Evolutionary conservation across 495 filamentous ascomycete genomes (phyloP), one percentile per base, ranked within the genome.

Genomic region (Geoglossum glabrum): DNA sequence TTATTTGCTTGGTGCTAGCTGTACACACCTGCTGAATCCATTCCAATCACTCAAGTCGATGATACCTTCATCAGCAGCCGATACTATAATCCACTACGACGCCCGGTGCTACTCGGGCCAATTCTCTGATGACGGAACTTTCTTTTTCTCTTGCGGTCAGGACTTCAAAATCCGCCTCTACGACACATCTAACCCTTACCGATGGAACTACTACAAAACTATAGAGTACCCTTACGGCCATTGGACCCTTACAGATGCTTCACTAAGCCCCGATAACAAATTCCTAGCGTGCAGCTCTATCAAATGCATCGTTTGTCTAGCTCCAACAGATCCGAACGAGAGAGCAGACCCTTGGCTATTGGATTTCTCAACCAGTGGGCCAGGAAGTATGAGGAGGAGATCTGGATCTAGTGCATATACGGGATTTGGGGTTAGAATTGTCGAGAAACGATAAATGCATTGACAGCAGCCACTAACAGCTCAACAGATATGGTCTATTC

Each of bases 161-260:
- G 90, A 98, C 66, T 95, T 92, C 69, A 81, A 78, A 57, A 87
- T 98, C 15, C 83, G 90, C 23, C 88, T 98, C 85, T 98, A 97
- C 67, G 92, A 98, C 66, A 96, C 92, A 0, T 93, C 87, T 1
- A 95, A 96, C 59, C 92, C 92, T 0, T 93, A 90, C 66, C 78
- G 86, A 56, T 98, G 92, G 92, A 83, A 82, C 64, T 89, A 95
- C 67, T 96, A 96, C 71, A 97, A 96, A 69, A 90, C 86, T 0
- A 87, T 90, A 10, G 70, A 76, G 21, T 94, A 94, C 70, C 85
- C 86, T 3, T 83, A 79, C 57, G 92, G 88, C 2, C 80, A 84
- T 60, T 98, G 92, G 92, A 97, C 90, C 1, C 84, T 98, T 62
- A 98, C 90, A 11, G 92, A 98, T 71, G 90, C 92, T 28, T 83